Evolutionary conservation across 176 grass and related monocot species (phyloP), one percentile per base, ranked within the genome.

Genomic region (Poa annua): DNA sequence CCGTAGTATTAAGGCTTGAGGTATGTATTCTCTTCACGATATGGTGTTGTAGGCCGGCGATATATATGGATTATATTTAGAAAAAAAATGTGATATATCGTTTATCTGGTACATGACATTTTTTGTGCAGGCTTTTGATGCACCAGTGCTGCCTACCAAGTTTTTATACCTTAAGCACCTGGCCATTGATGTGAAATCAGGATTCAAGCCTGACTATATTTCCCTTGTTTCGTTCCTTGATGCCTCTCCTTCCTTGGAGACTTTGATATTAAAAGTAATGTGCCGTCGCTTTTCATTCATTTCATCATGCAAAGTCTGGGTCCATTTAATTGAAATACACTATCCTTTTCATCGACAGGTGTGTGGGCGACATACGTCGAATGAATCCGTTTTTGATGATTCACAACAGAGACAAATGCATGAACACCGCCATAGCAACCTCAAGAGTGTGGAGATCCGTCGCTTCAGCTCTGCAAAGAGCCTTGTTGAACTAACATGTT

Each of bases 111-210:
- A 21, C 66, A 41, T 41, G 35, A 12, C 8, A 3, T 68, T 68
- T 41, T 41, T 9, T 35, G 45, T 68, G 66, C 66, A 68, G 35
- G 66, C 41, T 35, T 35, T 41, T 38, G 66, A 68, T 41, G 49
- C 48, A 67, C 78, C 78, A 36, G 17, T 81, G 29, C 13, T 68
- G 47, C 33, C 63, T 3, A 81, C 47, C 63, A 81, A 66, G 13
- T 81, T 81, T 32, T 20, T 69, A 20, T 34, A 11, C 78, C 78
- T 68, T 65, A 81, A 81, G 63, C 50, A 68, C 78, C 66, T 81
- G 17, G 9, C 11, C 13, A 39, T 81, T 68, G 4, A 2, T 66
- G 24, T 68, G 66, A 33, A 9, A 41, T 2, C 21, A 2, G 78
- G n/a, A 54, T 36, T 20, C 4, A 20, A 4, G 4, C 19, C 15